Evolutionary conservation across 176 grass and related monocot species (phyloP).

Genomic region (Poa pratensis): DNA sequence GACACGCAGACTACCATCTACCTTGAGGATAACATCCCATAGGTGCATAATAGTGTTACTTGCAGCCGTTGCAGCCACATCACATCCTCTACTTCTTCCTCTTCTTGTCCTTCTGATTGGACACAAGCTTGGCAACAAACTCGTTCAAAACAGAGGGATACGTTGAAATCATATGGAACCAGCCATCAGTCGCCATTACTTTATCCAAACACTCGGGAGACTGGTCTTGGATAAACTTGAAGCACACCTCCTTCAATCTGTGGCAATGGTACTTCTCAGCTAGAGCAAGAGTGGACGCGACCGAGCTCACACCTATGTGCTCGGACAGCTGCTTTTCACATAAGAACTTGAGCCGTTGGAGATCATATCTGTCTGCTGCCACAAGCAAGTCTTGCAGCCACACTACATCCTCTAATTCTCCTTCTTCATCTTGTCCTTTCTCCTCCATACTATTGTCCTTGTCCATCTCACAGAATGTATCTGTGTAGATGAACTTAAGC

Average conservation of each 20-base stretch:
- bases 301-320: neutral
- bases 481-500: slow-evolving; percentile 15
- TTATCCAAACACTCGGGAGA: neutral
- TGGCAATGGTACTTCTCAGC: neutral
- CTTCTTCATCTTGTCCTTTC: neutral
- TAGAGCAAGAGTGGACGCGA: neutral
- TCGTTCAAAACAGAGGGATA: slow-evolving; percentile 17
- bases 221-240: slow-evolving; percentile 12
- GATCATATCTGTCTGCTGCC: neutral
- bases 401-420: neutral
- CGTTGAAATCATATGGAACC: neutral
- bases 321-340: neutral
- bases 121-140: neutral
- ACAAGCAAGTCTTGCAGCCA: slow-evolving; percentile 20
- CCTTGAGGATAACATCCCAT: neutral
- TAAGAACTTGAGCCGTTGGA: neutral
- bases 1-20: neutral
- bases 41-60: neutral
- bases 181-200: slow-evolving; percentile 5
- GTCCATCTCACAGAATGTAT: neutral
- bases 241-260: neutral
- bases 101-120: neutral
- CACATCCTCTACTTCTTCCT: neutral
- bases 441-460: neutral
- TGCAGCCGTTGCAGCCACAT: neutral